Base-by-base conservation (phyloP, 2,329 filamentous ascomycete genomes). In the Colletotrichum phormii region DNA sequence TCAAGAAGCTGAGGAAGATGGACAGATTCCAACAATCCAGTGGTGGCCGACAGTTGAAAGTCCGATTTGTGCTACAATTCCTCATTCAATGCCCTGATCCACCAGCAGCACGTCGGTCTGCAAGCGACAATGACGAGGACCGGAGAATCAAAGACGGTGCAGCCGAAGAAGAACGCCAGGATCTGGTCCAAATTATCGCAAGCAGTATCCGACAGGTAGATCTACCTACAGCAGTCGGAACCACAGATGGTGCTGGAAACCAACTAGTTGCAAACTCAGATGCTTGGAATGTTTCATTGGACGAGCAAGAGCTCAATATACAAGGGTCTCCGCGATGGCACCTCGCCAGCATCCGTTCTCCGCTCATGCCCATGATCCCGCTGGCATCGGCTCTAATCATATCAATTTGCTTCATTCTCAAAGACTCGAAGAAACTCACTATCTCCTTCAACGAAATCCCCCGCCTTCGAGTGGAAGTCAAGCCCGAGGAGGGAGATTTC, bases 311-410 rank as follows among this genome's bases (percentile, higher is more conserved):
- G 18, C 29, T 54, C 12, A n/a, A 54, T 5, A n/a, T 64, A 24
- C 12, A 26, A n/a, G 8, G 29, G 12, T 35, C 61, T 2, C 7
- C 31, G 22, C 11, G 26, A 8, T 71, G 57, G 64, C 60, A 29
- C 22, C 63, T 67, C 33, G 55, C 29, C 31, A 49, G 63, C 22
- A 18, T 71, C 8, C 22, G 22, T 7, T 71, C 69, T 1, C 64
- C 69, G 5, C 22, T 71, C 7, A 51, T 68, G 57, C 2, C 37
- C 1, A 13, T 62, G 55, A 49, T 4, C 1, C 11, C 31, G 18
- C 18, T 63, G 12, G 49, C 18, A 11, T 35, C 22, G 18, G n/a
- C 13, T 1, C 35, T 29, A 6, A 15, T 64, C 1, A n/a, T 13
- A 9, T 49, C 54, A 15, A 42, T 57, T n/a, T 46, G 54, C 18